Evolutionary conservation across 352 stramenopile genomes (phyloP).

Genomic region (Phytopythium cucurbitacearum): DNA sequence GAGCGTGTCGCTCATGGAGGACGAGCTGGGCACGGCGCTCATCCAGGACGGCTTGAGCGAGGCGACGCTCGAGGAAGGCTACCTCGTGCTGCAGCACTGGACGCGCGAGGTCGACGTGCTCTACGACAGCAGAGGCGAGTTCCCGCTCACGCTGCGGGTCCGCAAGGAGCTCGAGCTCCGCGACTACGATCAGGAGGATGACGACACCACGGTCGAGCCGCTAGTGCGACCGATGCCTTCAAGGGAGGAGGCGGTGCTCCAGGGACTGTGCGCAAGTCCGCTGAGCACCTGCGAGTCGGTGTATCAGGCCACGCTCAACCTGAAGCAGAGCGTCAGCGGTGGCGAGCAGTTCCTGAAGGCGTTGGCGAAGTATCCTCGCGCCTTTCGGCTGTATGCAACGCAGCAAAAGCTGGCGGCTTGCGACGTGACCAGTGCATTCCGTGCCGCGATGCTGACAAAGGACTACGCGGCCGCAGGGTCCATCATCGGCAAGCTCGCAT

Average conservation of each 20-base stretch:
- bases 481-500: slow-evolving; percentile 39
- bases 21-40: slow-evolving; percentile 11
- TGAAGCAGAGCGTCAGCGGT: slow-evolving; percentile 18
- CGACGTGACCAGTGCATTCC: slow-evolving; percentile 29
- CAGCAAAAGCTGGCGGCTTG: slow-evolving; percentile 31
- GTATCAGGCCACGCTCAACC: slow-evolving; percentile 31
- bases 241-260: slow-evolving; percentile 39
- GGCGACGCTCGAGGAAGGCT: slow-evolving; percentile 18
- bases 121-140: slow-evolving; percentile 33
- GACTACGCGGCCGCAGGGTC: slow-evolving; percentile 29
- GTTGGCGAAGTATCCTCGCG: slow-evolving; percentile 40
- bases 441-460: slow-evolving; percentile 13
- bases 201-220: not conserved
- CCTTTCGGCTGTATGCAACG: slow-evolving; percentile 30
- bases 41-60: slow-evolving; percentile 5
- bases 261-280: slow-evolving; percentile 34
- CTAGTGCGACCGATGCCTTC: not conserved
- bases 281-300: slow-evolving; percentile 44
- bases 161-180: slow-evolving; percentile 24
- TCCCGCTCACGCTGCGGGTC: slow-evolving; percentile 29
- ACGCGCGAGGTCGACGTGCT: slow-evolving; percentile 29
- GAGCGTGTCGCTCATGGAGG: slow-evolving; percentile 26
- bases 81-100: slow-evolving; percentile 52
- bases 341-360: slow-evolving; percentile 30
- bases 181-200: not conserved